A percentile compares a stretch with the other conserved stretches of the same genome.
Evolutionary conservation across 306 rosid species (phyloP).

Genomic region (Spatholobus suberectus): DNA sequence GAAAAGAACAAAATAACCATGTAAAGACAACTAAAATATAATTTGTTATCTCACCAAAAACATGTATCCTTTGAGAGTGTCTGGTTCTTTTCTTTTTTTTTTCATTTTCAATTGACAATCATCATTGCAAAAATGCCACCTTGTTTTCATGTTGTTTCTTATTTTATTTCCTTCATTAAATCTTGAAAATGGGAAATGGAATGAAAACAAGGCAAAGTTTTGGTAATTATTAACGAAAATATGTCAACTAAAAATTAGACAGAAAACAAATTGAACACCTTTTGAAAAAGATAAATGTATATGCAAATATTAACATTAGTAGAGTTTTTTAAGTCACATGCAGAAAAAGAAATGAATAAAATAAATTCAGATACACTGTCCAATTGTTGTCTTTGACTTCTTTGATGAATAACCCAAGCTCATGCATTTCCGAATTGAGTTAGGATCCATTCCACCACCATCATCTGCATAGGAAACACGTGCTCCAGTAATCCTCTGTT

Average conservation of each 20-base stretch:
- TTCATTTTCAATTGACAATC: background rate
- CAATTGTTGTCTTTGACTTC: constrained; percentile 90
- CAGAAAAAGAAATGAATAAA: constrained; percentile 31
- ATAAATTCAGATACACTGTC: constrained; percentile 70
- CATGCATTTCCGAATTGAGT: constrained; percentile 84
- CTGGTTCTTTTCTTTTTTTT: background rate
- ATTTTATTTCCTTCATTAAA: background rate
- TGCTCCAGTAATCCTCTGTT: constrained; percentile 1
- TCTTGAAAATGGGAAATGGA: background rate
- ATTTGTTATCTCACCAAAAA: background rate
- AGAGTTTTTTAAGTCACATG: constrained; percentile 1
- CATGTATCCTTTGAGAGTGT: background rate
- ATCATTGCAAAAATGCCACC: background rate
- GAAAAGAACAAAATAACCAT: background rate
- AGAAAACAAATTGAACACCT: constrained; percentile 9
- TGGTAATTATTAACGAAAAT: background rate
- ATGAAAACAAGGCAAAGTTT: background rate
- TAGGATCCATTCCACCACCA: constrained; percentile 96
- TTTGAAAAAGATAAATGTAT: background rate
- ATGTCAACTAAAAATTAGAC: background rate
- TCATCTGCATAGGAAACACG: constrained; percentile 68
- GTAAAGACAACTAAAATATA: background rate
- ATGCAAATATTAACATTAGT: background rate
- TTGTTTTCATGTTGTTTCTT: background rate
- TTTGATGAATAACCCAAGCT: constrained; percentile 96